A percentile compares a stretch with the other conserved stretches of the same genome.
Evolutionary conservation across 2,329 filamentous ascomycete species (phyloP).

Genomic region (Trichoderma arundinaceum): DNA sequence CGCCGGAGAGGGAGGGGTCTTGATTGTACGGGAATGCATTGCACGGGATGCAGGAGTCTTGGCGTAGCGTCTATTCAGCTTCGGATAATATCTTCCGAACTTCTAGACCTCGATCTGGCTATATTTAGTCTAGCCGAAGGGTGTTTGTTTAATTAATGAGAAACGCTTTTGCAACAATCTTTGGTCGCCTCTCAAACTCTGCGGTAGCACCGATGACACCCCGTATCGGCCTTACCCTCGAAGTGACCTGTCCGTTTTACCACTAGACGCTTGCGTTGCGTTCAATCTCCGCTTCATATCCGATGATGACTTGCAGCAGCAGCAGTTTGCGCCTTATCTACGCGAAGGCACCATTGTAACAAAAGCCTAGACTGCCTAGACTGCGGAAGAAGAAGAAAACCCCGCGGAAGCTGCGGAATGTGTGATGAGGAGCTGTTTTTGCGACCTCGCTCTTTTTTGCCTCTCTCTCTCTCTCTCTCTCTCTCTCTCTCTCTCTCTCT

Average conservation of each 20-base stretch:
- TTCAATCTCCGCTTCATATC: conserved; percentile 26
- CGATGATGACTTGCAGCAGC: conserved; percentile 15
- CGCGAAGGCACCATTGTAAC: not conserved
- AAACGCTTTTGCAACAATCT: conserved; percentile 23
- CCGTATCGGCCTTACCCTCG: not conserved
- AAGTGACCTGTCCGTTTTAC: conserved; percentile 10
- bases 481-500: not conserved
- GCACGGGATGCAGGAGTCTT: conserved; percentile 7
- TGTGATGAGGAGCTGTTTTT: not conserved
- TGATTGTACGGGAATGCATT: not conserved
- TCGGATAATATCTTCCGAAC: conserved; percentile 19
- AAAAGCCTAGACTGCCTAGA: not conserved
- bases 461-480: not conserved
- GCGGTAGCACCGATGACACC: not conserved
- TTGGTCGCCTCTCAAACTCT: not conserved
- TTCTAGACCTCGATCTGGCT: conserved; percentile 27
- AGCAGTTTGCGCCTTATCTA: not conserved
- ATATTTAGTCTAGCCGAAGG: conserved; percentile 14
- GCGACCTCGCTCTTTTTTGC: not conserved
- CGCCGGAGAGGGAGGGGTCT: conserved; percentile 4
- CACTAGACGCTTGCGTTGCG: not conserved
- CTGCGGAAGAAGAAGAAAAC: not conserved
- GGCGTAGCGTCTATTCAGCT: conserved; percentile 7
- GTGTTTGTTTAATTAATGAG: conserved; percentile 29
- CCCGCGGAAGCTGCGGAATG: not conserved